phyloP scores from a whole-genome alignment of 2,329 filamentous ascomycete species.

The Didymella segeticola region DNA sequence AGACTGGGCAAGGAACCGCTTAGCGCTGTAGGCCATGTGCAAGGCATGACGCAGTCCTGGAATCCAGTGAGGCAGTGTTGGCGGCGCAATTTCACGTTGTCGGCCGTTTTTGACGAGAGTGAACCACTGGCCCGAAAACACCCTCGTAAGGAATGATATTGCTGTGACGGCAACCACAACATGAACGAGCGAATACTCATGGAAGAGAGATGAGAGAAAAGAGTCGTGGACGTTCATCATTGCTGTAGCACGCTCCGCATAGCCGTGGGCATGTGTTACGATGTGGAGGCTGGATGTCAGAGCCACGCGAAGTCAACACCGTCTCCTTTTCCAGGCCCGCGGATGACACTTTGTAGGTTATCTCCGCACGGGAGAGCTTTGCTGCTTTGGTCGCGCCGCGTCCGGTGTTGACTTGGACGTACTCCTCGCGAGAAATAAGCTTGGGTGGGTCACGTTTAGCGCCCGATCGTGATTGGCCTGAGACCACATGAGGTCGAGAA shows the following conservation, averaged over 20 bases:
- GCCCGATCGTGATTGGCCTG: neutral
- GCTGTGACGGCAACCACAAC: slow-evolving; percentile 7
- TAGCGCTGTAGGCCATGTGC: slow-evolving; percentile 19
- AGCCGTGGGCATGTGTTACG: neutral
- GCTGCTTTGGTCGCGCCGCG: neutral
- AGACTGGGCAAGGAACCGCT: slow-evolving; percentile 18
- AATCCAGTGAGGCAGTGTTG: slow-evolving; percentile 30
- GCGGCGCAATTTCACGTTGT: slow-evolving; percentile 12
- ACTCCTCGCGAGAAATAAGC: slow-evolving; percentile 11
- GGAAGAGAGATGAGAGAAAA: neutral
- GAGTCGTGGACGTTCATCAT: neutral
- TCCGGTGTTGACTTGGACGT: neutral
- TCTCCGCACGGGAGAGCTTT: slow-evolving; percentile 9
- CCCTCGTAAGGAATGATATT: slow-evolving; percentile 21
- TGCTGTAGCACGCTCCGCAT: neutral
- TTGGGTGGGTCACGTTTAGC: slow-evolving; percentile 5
- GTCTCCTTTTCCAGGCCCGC: neutral
- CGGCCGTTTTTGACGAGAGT: slow-evolving; percentile 15
- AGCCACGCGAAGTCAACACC: neutral
- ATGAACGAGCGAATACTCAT: neutral
- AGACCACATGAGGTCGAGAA: slow-evolving; percentile 3
- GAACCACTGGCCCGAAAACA: slow-evolving; percentile 22
- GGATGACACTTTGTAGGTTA: neutral
- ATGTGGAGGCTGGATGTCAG: neutral
- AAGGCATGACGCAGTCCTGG: slow-evolving; percentile 27